These are phyloP conservation scores for Colletotrichum tropicale DNA, from an alignment of 2,329 filamentous ascomycete species.

Conservation along the genomic window DNA sequence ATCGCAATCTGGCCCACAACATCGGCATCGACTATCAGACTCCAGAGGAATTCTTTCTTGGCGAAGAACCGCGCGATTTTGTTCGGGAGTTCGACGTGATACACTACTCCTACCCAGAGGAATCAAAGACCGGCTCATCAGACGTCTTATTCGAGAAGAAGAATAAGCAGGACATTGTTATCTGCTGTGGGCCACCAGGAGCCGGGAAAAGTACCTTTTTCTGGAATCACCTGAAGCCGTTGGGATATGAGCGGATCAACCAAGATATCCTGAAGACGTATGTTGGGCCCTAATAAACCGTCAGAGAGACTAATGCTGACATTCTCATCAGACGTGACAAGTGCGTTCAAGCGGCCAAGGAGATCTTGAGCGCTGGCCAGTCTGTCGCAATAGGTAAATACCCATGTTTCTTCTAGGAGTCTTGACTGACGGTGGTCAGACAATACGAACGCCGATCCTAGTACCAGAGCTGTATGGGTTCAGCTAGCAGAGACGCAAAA, in stretches of 20 bases:
- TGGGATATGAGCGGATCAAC: slow-evolving; percentile 86
- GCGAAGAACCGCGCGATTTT: slow-evolving; percentile 69
- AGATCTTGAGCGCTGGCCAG: slow-evolving; percentile 65
- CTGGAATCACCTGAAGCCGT: slow-evolving; percentile 75
- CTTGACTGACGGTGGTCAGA: slow-evolving; percentile 56
- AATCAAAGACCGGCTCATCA: slow-evolving; percentile 21
- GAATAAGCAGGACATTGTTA: slow-evolving; percentile 73
- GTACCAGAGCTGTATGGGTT: slow-evolving; percentile 80
- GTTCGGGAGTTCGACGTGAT: slow-evolving; percentile 73
- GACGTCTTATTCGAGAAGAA: slow-evolving; percentile 61
- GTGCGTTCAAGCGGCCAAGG: slow-evolving; percentile 74
- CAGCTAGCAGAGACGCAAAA: slow-evolving; percentile 71
- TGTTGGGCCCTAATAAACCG: background rate
- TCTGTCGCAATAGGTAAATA: slow-evolving; percentile 79
- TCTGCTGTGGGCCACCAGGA: slow-evolving; percentile 89
- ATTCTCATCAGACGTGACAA: slow-evolving; percentile 53
- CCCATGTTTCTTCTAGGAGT: too few relatives aligned
- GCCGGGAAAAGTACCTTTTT: slow-evolving; percentile 94
- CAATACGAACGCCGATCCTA: slow-evolving; percentile 90
- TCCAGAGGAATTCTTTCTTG: slow-evolving; percentile 90
- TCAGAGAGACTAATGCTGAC: background rate
- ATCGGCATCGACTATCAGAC: slow-evolving; percentile 81
- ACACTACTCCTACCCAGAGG: slow-evolving; percentile 52
- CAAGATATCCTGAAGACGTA: slow-evolving; percentile 83
- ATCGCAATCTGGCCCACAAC: slow-evolving; percentile 85